Percentiles rank a stretch among this genome's conserved stretches.
Conservation (phyloP, 176 grass and related monocot genomes). For the Oropetium thomaeum region DNA sequence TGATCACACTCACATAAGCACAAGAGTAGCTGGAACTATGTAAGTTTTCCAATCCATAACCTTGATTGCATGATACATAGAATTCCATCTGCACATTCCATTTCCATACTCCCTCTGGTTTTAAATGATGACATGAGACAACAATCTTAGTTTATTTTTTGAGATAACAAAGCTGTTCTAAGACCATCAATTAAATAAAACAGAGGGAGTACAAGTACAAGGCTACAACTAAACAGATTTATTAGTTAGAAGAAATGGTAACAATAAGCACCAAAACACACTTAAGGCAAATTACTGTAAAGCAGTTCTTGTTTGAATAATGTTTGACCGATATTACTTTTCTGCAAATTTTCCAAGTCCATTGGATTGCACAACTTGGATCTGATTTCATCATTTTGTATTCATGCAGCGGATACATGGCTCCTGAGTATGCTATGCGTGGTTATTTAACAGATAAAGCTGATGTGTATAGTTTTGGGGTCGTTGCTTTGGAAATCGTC, state of each 20-base stretch:
- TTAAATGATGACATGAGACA: background rate
- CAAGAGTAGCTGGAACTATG: slow-evolving; percentile 90
- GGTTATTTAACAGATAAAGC: slow-evolving; percentile 94
- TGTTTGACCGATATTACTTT: background rate
- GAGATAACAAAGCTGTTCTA: background rate
- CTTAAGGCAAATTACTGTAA: background rate
- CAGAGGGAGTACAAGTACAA: background rate
- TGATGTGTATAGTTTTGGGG: slow-evolving; percentile 93
- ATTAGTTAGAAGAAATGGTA: slow-evolving; percentile 30
- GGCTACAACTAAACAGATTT: background rate
- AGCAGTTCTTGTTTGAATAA: slow-evolving; percentile 1
- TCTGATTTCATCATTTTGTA: slow-evolving; percentile 10
- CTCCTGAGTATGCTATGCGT: slow-evolving; percentile 97
- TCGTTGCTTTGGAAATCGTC: slow-evolving; percentile 86
- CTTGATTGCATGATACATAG: slow-evolving; percentile 1
- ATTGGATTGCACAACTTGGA: slow-evolving; percentile 13
- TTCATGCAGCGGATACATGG: slow-evolving; percentile 90
- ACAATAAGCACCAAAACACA: slow-evolving; percentile 1
- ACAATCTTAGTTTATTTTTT: background rate
- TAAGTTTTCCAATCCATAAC: slow-evolving; percentile 38
- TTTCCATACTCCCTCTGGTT: background rate
- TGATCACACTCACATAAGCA: slow-evolving; percentile 85
- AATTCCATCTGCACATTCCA: slow-evolving; percentile 1
- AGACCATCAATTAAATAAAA: background rate
- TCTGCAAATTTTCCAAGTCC: slow-evolving; percentile 1